Evolutionary conservation across 768 basidiomycete species (phyloP).

Genomic region (Fomitopsis pulvina): DNA sequence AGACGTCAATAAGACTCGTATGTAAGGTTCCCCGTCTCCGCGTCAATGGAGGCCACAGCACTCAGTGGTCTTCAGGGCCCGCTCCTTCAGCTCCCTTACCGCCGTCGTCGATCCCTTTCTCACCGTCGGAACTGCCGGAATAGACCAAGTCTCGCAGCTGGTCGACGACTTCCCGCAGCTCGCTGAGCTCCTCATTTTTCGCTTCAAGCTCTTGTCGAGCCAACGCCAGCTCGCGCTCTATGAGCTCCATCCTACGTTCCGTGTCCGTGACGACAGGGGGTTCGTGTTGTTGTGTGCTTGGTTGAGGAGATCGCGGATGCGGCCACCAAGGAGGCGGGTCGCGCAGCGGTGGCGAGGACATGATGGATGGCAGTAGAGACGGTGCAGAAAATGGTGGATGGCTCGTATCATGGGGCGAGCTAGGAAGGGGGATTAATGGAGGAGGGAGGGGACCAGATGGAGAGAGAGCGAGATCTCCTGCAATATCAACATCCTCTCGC

Average conservation of each 20-base stretch:
- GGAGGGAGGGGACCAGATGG: neutral
- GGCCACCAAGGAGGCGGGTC: conserved; percentile 1
- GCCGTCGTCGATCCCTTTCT: no score
- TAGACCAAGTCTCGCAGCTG: neutral
- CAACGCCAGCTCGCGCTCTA: conserved; percentile 9
- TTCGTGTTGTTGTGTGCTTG: neutral
- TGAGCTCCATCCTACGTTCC: conserved; percentile 3
- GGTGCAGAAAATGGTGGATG: neutral
- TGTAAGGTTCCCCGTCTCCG: no score
- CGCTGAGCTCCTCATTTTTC: conserved; percentile 7
- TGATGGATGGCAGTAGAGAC: neutral
- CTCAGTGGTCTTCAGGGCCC: no score
- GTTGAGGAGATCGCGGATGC: neutral
- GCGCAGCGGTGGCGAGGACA: neutral
- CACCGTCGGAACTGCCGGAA: neutral
- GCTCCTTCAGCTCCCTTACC: no score
- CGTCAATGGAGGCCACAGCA: no score
- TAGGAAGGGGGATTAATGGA: conserved; percentile 6
- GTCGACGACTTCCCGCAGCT: conserved; percentile 2
- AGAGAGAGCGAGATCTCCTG: neutral
- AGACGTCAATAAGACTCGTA: no score
- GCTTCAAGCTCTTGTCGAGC: conserved; percentile 9
- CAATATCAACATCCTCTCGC: conserved; percentile 7
- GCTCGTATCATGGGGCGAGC: conserved; percentile 1
- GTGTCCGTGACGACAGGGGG: neutral